Conservation (phyloP, 139 green algal species). For the Picochlorum sp. region DNA sequence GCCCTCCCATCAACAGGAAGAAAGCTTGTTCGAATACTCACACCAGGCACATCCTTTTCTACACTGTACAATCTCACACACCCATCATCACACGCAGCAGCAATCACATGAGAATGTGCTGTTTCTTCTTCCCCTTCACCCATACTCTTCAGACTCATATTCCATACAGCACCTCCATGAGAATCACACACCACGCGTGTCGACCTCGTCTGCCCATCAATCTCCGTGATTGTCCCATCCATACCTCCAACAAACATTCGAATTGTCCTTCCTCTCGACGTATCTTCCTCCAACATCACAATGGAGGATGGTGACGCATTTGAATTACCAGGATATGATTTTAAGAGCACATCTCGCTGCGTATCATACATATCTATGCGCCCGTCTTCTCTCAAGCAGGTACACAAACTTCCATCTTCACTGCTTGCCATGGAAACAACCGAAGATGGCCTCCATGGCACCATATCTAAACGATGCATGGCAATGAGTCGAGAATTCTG, state of each 20-base stretch:
- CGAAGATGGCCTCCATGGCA: slow-evolving; percentile 64
- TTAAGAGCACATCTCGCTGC: slow-evolving; percentile 33
- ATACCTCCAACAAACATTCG: slow-evolving; percentile 63
- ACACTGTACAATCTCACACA: slow-evolving; percentile 65
- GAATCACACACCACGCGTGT: slow-evolving; percentile 41
- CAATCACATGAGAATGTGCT: slow-evolving; percentile 32
- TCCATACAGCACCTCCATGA: slow-evolving; percentile 79
- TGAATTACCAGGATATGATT: slow-evolving; percentile 48
- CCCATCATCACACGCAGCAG: slow-evolving; percentile 87
- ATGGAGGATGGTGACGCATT: slow-evolving; percentile 52
- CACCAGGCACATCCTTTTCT: slow-evolving; percentile 41
- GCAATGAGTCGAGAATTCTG: slow-evolving; percentile 35
- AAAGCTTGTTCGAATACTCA: slow-evolving; percentile 36
- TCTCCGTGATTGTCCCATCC: slow-evolving; percentile 65
- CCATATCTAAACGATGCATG: slow-evolving; percentile 63
- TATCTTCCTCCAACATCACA: slow-evolving; percentile 46
- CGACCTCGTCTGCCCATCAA: slow-evolving; percentile 37
- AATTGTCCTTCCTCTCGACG: slow-evolving; percentile 6
- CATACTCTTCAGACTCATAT: slow-evolving; percentile 2
- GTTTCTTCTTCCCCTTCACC: background rate
- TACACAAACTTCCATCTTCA: slow-evolving; percentile 53
- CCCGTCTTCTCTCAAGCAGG: slow-evolving; percentile 67
- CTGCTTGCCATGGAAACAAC: slow-evolving; percentile 62
- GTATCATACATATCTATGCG: slow-evolving; percentile 80
- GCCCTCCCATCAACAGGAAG: slow-evolving; percentile 46